A percentile compares a stretch with the other conserved stretches of the same genome.
phyloP scores from a whole-genome alignment of 176 grass and related monocot species.

The Saccharum spontaneum region DNA sequence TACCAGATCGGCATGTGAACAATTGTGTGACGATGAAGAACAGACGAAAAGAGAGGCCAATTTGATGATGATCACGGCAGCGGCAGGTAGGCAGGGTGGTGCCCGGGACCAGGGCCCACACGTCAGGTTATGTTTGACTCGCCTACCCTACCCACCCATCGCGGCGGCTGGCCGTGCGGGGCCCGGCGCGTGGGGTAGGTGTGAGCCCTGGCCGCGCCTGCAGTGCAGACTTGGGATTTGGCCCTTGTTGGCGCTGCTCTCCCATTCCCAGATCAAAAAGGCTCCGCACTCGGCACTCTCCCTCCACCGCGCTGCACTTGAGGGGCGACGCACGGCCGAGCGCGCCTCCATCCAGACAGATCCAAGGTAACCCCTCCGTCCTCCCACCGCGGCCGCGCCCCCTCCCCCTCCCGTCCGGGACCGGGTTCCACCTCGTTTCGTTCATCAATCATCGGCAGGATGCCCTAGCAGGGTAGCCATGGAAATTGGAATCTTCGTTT shows the following conservation, averaged over 20 bases:
- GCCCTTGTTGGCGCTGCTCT: background rate
- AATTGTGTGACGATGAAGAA: background rate
- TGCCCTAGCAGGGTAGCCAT: background rate
- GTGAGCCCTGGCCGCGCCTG: background rate
- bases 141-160: background rate
- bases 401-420: background rate
- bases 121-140: background rate
- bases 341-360: slow-evolving; percentile 18
- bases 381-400: background rate
- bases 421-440: background rate
- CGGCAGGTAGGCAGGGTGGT: background rate
- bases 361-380: slow-evolving; percentile 17
- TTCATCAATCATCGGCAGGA: background rate
- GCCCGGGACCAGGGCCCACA: background rate
- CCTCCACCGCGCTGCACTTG: background rate
- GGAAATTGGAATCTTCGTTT: background rate
- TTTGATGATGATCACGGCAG: background rate
- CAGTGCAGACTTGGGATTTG: background rate
- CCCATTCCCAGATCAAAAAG: background rate
- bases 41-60: background rate
- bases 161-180: background rate
- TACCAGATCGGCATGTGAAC: background rate
- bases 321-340: background rate
- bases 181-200: too few relatives aligned
- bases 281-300: background rate